Percentiles rank a stretch among this genome's conserved stretches.
phyloP scores from a whole-genome alignment of 202 grass and related monocot genomes.

The Cymbopogon flexuosus region DNA sequence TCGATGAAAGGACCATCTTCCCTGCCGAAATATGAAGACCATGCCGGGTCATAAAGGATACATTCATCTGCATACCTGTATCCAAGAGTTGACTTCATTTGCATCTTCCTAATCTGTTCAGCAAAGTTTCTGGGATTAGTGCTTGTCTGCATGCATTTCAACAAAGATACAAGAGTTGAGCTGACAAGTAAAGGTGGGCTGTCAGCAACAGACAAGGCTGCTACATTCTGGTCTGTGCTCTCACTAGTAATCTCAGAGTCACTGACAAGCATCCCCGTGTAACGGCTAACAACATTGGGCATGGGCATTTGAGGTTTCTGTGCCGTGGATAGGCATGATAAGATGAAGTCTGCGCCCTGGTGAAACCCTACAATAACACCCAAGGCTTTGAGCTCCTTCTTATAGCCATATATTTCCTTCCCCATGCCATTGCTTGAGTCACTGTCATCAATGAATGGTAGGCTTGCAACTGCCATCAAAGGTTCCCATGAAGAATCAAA shows the following conservation, averaged over 20 bases:
- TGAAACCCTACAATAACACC: conserved; percentile 28
- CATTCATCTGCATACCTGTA: conserved; percentile 30
- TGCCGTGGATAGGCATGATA: conserved; percentile 11
- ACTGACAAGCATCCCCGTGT: not conserved
- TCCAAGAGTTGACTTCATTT: conserved; percentile 34
- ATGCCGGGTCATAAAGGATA: conserved; percentile 27
- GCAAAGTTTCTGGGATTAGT: not conserved
- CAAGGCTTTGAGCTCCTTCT: conserved; percentile 30
- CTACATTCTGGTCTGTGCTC: not conserved
- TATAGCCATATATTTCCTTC: conserved; percentile 35
- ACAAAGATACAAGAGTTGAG: conserved; percentile 22
- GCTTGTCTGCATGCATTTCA: conserved; percentile 29
- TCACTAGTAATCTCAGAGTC: not conserved
- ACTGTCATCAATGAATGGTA: conserved; percentile 34
- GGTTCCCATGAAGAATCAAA: conserved; percentile 35
- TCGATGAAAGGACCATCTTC: conserved; percentile 59
- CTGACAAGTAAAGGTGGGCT: not conserved
- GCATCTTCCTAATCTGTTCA: not conserved
- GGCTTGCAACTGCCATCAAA: conserved; percentile 35
- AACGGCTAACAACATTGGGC: not conserved
- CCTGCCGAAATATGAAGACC: conserved; percentile 18
- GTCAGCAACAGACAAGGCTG: not conserved
- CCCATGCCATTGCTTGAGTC: conserved; percentile 10
- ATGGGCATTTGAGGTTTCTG: not conserved
- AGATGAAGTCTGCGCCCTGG: conserved; percentile 19